Percentiles rank a stretch among this genome's conserved stretches.
Evolutionary conservation across 441 rosid genomes (phyloP).

Genomic region (Iberis amara): DNA sequence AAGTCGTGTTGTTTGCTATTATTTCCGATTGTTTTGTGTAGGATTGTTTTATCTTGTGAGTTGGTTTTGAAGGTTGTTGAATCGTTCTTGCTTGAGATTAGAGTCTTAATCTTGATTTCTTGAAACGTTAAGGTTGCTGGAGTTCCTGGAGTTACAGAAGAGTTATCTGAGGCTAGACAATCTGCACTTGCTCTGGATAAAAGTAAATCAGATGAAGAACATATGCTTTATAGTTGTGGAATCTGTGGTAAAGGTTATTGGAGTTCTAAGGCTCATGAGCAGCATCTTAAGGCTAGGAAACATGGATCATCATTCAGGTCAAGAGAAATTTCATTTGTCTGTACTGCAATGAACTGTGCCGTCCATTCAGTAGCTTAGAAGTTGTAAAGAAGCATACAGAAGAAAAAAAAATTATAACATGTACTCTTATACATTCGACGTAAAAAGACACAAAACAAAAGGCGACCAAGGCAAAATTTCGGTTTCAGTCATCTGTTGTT

Average conservation of each 20-base stretch:
- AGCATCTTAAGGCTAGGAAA: conserved; percentile 63
- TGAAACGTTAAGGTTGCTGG: conserved; percentile 62
- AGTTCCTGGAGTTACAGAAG: conserved; percentile 95
- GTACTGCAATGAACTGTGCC: conserved; percentile 70
- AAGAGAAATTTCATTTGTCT: conserved; percentile 74
- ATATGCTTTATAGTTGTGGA: conserved; percentile 73
- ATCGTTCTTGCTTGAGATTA: too few relatives aligned
- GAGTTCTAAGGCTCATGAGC: conserved; percentile 23
- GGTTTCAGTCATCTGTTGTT: too few relatives aligned
- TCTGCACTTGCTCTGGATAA: conserved; percentile 60
- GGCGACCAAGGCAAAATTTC: too few relatives aligned
- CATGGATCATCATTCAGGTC: conserved; percentile 41
- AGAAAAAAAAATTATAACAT: conserved; percentile 35
- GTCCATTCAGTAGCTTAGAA: conserved; percentile 71
- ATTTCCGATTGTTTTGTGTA: too few relatives aligned
- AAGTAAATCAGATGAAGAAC: conserved; percentile 46
- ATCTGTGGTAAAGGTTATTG: conserved; percentile 71
- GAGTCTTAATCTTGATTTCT: too few relatives aligned
- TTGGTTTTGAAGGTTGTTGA: too few relatives aligned
- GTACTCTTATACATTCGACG: too few relatives aligned
- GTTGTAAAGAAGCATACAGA: conserved; percentile 93
- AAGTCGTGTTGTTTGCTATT: too few relatives aligned
- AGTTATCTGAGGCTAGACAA: conserved; percentile 71
- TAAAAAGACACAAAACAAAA: too few relatives aligned
- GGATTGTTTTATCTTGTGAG: too few relatives aligned